A percentile compares a stretch with the other conserved stretches of the same genome.
Conservation (phyloP, 768 basidiomycete species). For the Leccinum boreale region DNA sequence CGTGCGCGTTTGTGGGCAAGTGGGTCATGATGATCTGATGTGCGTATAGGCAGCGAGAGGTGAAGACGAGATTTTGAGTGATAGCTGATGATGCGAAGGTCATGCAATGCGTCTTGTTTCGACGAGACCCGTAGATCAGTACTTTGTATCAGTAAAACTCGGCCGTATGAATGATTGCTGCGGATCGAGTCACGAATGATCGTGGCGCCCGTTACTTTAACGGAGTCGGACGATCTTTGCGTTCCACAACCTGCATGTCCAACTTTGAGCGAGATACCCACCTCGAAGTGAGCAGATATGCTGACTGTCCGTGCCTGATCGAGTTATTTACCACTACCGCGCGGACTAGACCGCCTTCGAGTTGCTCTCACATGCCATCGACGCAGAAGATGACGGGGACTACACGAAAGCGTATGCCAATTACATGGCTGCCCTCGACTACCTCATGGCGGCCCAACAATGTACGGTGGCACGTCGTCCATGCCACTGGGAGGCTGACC, state of each 20-base stretch:
- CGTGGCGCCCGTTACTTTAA: neutral
- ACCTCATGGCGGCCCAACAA: constrained; percentile 94
- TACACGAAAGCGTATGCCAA: constrained; percentile 90
- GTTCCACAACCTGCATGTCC: neutral
- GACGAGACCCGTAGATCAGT: neutral
- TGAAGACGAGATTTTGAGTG: constrained; percentile 66
- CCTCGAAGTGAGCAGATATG: neutral
- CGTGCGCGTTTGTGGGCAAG: constrained; percentile 1
- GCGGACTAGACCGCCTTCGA: constrained; percentile 63
- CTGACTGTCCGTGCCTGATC: neutral
- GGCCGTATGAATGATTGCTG: neutral
- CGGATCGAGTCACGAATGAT: neutral
- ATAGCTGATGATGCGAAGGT: constrained; percentile 17
- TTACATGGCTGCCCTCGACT: constrained; percentile 92
- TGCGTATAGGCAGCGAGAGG: constrained; percentile 19
- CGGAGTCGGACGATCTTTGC: neutral
- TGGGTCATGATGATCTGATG: neutral
- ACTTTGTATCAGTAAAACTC: too few species aligned
- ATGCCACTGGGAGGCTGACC: neutral
- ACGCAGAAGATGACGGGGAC: constrained; percentile 84
- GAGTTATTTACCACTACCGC: neutral
- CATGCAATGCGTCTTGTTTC: neutral
- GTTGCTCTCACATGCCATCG: constrained; percentile 85
- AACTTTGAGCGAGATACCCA: neutral
- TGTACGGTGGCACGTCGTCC: constrained; percentile 42